phyloP scores from a whole-genome alignment of 208 protist species.

The Leishmania turanica region DNA sequence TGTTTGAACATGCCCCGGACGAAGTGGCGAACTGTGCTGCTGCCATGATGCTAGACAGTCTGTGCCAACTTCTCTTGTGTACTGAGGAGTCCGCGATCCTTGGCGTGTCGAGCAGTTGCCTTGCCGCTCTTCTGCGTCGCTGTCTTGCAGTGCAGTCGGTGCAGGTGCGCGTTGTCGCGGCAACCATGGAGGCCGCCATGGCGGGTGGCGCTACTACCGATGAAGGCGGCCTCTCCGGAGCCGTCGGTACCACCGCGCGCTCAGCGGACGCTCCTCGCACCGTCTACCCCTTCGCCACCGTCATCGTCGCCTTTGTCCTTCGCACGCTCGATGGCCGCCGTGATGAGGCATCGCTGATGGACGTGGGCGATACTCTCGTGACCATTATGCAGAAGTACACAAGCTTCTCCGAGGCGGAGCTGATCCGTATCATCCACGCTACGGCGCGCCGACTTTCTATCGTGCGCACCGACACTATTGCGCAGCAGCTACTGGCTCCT shows the following conservation, averaged over 20 bases:
- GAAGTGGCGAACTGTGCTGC: conserved; percentile 30
- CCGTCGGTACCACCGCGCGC: background rate
- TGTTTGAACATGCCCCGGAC: conserved; percentile 28
- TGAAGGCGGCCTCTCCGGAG: background rate
- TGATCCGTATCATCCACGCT: conserved; percentile 34
- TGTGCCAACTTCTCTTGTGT: conserved; percentile 53
- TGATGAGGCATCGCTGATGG: conserved; percentile 51
- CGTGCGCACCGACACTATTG: conserved; percentile 50
- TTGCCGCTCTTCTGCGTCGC: conserved; percentile 50
- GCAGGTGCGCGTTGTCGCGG: conserved; percentile 21
- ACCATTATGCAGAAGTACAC: conserved; percentile 41
- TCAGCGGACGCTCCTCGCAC: conserved; percentile 19
- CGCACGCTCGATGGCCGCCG: conserved; percentile 32
- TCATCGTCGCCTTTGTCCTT: conserved; percentile 49
- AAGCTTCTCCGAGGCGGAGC: conserved; percentile 42
- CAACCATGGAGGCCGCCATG: conserved; percentile 21
- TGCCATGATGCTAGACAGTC: conserved; percentile 29
- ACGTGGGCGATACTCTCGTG: conserved; percentile 46
- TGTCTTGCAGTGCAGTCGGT: conserved; percentile 43
- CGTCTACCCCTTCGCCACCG: conserved; percentile 42
- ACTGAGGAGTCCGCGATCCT: conserved; percentile 64
- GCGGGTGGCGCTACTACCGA: background rate
- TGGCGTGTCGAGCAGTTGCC: conserved; percentile 42
- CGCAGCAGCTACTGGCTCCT: conserved; percentile 54
- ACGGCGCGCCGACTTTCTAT: conserved; percentile 42